phyloP scores from a whole-genome alignment of 2,329 filamentous ascomycete genomes.

The Emmonsia crescens region DNA sequence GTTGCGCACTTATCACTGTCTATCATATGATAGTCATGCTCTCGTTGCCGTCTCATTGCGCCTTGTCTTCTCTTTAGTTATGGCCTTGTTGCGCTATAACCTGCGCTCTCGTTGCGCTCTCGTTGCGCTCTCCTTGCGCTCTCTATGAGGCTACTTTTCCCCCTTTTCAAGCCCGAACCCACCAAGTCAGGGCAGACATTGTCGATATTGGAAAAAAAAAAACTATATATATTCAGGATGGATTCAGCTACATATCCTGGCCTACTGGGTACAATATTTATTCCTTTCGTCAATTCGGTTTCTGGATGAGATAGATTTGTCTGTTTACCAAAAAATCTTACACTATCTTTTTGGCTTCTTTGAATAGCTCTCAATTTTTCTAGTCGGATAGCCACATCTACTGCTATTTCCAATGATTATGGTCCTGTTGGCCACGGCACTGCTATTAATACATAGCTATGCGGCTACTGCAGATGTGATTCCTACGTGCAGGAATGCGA shows the following conservation, averaged over 20 bases:
- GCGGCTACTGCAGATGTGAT: not conserved
- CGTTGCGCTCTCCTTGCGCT: not conserved
- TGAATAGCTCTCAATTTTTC: not conserved
- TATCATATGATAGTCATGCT: too few relatives aligned
- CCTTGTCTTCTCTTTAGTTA: too few relatives aligned
- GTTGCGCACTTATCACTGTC: too few relatives aligned
- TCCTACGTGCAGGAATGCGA: not conserved
- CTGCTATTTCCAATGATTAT: not conserved
- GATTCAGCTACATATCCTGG: not conserved
- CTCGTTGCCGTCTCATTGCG: too few relatives aligned
- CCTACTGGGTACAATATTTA: not conserved
- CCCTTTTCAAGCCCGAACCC: not conserved
- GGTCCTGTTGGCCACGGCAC: not conserved
- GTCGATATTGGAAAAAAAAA: not conserved
- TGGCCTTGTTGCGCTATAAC: too few relatives aligned
- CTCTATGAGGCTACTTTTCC: not conserved
- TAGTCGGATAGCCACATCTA: not conserved
- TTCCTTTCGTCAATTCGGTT: not conserved
- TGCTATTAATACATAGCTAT: not conserved
- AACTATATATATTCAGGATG: not conserved
- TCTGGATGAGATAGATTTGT: not conserved
- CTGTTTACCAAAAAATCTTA: not conserved
- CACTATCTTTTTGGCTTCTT: not conserved
- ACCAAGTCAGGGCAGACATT: not conserved
- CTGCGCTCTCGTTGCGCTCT: not conserved